Percentiles rank a stretch among this genome's conserved stretches.
Conservation (phyloP, 208 protist genomes). For the Entamoeba dispar region DNA sequence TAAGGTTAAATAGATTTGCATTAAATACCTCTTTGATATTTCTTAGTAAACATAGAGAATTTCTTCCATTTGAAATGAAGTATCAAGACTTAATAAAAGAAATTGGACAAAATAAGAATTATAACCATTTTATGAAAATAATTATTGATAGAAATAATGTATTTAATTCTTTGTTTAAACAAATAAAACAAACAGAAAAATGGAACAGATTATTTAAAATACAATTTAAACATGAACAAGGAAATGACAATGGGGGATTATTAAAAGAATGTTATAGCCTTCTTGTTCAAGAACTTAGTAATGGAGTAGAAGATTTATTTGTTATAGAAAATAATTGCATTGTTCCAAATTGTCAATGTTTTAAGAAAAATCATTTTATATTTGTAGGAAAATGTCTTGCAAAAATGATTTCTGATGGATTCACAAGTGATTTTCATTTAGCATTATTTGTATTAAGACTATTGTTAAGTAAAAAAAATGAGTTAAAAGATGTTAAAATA, state of each 20-base stretch:
- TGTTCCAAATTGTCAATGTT: conserved; percentile 3
- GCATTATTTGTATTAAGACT: not conserved
- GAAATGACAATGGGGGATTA: not conserved
- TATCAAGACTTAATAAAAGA: not conserved
- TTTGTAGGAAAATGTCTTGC: conserved; percentile 14
- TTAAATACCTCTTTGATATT: too few relatives aligned
- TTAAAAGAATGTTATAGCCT: not conserved
- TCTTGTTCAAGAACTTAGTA: not conserved
- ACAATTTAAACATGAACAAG: not conserved
- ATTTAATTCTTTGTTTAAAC: too few relatives aligned
- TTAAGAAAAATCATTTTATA: not conserved
- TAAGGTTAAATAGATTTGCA: too few relatives aligned
- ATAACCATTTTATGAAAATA: too few relatives aligned
- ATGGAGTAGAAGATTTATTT: conserved; percentile 2
- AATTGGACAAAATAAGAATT: too few relatives aligned
- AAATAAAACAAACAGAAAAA: too few relatives aligned
- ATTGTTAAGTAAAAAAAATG: not conserved
- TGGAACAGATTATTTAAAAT: not conserved
- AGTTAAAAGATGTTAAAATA: not conserved
- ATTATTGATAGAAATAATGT: too few relatives aligned
- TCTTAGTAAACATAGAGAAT: too few relatives aligned
- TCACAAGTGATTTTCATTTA: conserved; percentile 12
- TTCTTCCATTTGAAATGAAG: not conserved
- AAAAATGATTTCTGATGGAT: conserved; percentile 16
- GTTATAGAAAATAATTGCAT: conserved; percentile 4